A percentile compares a stretch with the other conserved stretches of the same genome.
Evolutionary conservation across 1,139 yeast genomes (phyloP).

Genomic region (Blastobotrys apis): DNA sequence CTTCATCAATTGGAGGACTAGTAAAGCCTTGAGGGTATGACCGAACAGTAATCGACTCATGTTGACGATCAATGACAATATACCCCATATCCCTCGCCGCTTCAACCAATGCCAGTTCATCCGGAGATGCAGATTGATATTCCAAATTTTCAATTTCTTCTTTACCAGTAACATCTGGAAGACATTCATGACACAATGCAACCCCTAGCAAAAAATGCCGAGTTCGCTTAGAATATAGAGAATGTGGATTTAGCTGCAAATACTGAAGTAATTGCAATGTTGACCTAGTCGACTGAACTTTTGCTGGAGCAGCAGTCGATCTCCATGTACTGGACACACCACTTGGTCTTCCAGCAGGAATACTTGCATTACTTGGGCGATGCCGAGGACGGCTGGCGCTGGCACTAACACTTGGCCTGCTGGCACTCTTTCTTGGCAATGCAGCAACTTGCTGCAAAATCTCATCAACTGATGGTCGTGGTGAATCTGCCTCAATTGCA

Average conservation of each 20-base stretch:
- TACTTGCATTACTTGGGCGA: constrained; percentile 1
- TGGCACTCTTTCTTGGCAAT: constrained; percentile 34
- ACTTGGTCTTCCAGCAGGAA: constrained; percentile 20
- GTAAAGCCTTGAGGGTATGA: constrained; percentile 86
- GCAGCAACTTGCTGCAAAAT: constrained; percentile 35
- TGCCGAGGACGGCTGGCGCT: neutral
- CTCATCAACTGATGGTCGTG: constrained; percentile 29
- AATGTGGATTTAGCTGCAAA: constrained; percentile 66
- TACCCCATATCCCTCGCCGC: constrained; percentile 95
- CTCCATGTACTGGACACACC: constrained; percentile 33
- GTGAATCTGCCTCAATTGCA: constrained; percentile 7
- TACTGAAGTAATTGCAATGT: constrained; percentile 63
- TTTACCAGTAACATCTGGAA: constrained; percentile 50
- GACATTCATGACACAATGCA: constrained; percentile 86
- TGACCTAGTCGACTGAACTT: constrained; percentile 41
- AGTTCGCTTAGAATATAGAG: constrained; percentile 62
- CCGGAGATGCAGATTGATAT: constrained; percentile 94
- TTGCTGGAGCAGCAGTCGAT: constrained; percentile 36
- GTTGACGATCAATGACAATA: constrained; percentile 66
- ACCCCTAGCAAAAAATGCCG: constrained; percentile 73
- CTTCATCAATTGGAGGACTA: constrained; percentile 55
- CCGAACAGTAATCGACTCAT: constrained; percentile 56
- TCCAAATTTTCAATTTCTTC: constrained; percentile 39
- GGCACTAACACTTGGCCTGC: constrained; percentile 14
- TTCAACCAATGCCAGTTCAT: constrained; percentile 85